Evolutionary conservation across 768 basidiomycete species (phyloP), one percentile per base, ranked within the genome.

Genomic region (Sporobolomyces phaffii): DNA sequence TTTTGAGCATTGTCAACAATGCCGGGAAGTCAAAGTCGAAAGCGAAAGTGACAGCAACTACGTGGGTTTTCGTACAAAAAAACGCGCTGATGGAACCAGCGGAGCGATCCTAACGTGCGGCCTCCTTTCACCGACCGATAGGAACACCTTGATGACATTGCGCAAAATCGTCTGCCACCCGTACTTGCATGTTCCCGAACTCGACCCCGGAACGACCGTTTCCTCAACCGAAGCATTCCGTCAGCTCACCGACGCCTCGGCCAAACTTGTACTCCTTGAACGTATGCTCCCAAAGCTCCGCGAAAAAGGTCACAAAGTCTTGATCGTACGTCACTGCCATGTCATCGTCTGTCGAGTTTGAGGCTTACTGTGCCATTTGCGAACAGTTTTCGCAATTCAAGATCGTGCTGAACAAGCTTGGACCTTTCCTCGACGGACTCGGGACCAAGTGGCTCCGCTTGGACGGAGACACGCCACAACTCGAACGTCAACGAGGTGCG

Each of bases 321-420:
- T 99, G 73, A 83, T 99, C 24, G 69, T 70, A 3, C 41, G 69
- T 63, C 10, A 2, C 3, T 2, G 40, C 0, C 1, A 20, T 3
- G 18, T 9, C 9, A 5, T 24, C n/a, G 28, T 2, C 10, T n/a
- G 14, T 36, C 14, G 31, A 24, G 2, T 31, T 11, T 14, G 20
- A 34, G 18, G 36, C 34, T 24, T 26, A 9, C 9, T n/a, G 6
- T 24, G 3, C 24, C 36, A 18, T 36, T 24, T 5, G 43, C 20
- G 1, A 6, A 45, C 63, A 70, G 69, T 75, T 75, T 59, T 68
- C 70, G 0, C 72, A 98, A 79, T 98, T 97, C 85, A 93, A 98
- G 78, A 94, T 98, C 91, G 96, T 92, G 17, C 86, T 99, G 87
- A 92, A 97, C 77, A 81, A 98, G 56, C 90, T 98, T 84, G 94